Base-by-base conservation (phyloP, 106 monocot species). In the Allium cepa region DNA sequence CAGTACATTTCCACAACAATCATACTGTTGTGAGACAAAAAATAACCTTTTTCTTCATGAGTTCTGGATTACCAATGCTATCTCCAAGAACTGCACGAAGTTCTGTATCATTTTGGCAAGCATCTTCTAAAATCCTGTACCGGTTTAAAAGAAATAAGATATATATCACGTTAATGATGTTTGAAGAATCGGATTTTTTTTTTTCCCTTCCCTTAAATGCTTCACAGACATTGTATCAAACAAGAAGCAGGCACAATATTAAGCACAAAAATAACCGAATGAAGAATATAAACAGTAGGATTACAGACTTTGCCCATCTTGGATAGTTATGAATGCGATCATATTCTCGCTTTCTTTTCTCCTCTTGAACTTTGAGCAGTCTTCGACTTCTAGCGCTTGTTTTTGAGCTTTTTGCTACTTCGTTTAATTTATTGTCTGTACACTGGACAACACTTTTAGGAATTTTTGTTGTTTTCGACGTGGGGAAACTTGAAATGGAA, bases 61-160 rank as follows among this genome's bases (percentile, higher is more conserved):
- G 69, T 58, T 97, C 97, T 59, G 97, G 97, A 64, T 97, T 90
- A 17, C 97, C 97, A 57, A 97, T 82, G 64, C 88, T 97, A 69
- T 97, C 92, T 48, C 97, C 97, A 70, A 97, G 84, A 26, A 97
- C 81, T 62, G 86, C 80, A 64, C 97, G 97, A 75, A 97, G 92
- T 66, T 97, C 97, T 46, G 52, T 49, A 46, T 97, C 97, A 68
- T 92, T 80, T 77, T 81, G 86, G 83, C 97, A 97, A 46, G 89
- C 97, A 77, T 84, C 69, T 78, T 97, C 97, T 22, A 97, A 77
- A 50, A 97, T 47, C 82, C 97, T 97, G 5, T 36, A 36, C 36
- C 36, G 36, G 0, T 36, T 36, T 36, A 36, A 36, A 36, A 36
- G 36, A 36, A 36, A 36, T 36, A 36, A 36, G 36, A 36, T 5